A percentile compares a stretch with the other conserved stretches of the same genome.
Conservation (phyloP, 2,329 filamentous ascomycete genomes). For the Ceratocystis diversiconidia region DNA sequence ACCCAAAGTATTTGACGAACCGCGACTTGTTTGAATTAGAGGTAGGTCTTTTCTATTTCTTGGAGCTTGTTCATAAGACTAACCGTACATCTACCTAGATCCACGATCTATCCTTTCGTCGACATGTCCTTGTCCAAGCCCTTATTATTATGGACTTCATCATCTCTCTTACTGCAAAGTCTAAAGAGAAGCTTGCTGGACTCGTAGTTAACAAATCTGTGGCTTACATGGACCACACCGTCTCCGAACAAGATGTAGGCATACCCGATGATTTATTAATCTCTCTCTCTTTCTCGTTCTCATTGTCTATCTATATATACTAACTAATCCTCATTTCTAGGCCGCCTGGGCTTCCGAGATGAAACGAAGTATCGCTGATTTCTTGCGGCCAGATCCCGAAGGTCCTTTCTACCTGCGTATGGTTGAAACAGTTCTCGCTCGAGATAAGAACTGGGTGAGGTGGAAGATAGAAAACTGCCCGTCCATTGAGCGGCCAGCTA, state of each 20-base stretch:
- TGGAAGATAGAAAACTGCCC: constrained; percentile 96
- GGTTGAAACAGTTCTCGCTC: constrained; percentile 86
- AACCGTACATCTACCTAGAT: constrained; percentile 39
- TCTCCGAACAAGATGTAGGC: constrained; percentile 71
- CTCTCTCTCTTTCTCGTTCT: background rate
- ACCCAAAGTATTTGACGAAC: constrained; percentile 97
- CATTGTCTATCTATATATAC: background rate
- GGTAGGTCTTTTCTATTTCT: constrained; percentile 32
- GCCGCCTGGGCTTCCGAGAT: constrained; percentile 72
- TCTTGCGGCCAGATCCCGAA: constrained; percentile 65
- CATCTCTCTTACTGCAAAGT: constrained; percentile 68
- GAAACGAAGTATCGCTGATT: constrained; percentile 64
- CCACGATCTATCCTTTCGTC: constrained; percentile 82
- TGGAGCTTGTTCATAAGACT: background rate
- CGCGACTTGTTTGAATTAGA: constrained; percentile 91
- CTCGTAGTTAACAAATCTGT: constrained; percentile 70
- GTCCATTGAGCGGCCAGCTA: constrained; percentile 61
- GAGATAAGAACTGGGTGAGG: constrained; percentile 97
- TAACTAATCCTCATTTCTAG: constrained; percentile 23
- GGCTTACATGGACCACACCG: constrained; percentile 58
- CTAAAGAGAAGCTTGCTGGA: constrained; percentile 63
- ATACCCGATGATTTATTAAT: background rate
- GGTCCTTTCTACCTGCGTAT: constrained; percentile 92
- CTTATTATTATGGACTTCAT: constrained; percentile 92
- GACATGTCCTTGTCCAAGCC: constrained; percentile 88